Evolutionary conservation across 805 yeast species (phyloP).

Genomic region (Jamesozyma spencerorum): DNA sequence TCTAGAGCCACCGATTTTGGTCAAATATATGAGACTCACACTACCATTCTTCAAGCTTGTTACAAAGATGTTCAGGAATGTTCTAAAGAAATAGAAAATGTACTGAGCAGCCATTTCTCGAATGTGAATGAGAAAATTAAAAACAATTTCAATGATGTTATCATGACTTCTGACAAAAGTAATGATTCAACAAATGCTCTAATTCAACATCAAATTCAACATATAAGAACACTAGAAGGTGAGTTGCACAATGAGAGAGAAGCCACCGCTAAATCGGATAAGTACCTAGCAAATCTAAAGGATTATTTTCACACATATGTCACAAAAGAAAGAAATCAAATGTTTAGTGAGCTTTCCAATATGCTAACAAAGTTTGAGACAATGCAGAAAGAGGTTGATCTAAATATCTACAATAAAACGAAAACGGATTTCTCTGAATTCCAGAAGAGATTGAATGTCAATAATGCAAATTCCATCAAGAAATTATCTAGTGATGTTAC

Average conservation of each 20-base stretch:
- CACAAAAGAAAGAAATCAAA: conserved; percentile 5
- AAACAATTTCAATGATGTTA: neutral
- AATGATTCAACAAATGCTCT: neutral
- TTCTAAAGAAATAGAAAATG: conserved; percentile 4
- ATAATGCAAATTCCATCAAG: neutral
- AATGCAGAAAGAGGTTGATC: conserved; percentile 7
- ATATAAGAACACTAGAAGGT: conserved; percentile 7
- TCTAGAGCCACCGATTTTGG: neutral
- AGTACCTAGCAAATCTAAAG: conserved; percentile 7
- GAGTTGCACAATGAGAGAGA: conserved; percentile 8
- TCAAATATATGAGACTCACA: conserved; percentile 1
- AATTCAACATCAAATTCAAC: neutral
- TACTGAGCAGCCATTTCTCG: neutral
- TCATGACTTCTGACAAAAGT: neutral
- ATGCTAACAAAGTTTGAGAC: neutral
- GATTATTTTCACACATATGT: conserved; percentile 10
- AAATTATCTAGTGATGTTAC: neutral
- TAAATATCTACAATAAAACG: conserved; percentile 3
- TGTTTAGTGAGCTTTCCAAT: conserved; percentile 3
- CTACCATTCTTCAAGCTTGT: neutral
- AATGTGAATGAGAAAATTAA: neutral
- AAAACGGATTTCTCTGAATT: conserved; percentile 1
- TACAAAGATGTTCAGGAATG: conserved; percentile 1
- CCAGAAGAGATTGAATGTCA: neutral
- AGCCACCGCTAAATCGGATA: conserved; percentile 3